These are phyloP conservation scores for Aristolochia californica DNA, from an alignment of 164 flowering plant species.

Conservation along the genomic window DNA sequence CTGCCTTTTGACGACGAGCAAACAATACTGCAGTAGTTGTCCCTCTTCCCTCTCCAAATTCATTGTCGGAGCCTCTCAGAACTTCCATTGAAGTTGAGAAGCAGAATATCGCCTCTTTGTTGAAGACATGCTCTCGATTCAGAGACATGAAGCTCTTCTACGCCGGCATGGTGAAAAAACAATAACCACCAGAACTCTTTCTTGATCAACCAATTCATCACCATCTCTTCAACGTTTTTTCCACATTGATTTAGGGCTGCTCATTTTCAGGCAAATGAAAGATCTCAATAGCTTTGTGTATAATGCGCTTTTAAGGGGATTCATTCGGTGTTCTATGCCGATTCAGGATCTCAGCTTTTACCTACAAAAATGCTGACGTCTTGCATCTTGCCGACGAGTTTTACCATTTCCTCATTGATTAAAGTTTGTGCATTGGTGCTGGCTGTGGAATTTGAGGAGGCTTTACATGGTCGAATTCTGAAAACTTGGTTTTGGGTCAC, in stretches of 20 bases:
- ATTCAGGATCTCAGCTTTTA: slow-evolving; percentile 29
- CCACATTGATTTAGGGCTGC: slow-evolving; percentile 32
- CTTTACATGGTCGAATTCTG: slow-evolving; percentile 54
- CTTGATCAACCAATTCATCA: slow-evolving; percentile 49
- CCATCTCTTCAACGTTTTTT: slow-evolving; percentile 28
- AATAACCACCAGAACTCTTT: slow-evolving; percentile 40
- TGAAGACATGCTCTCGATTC: slow-evolving; percentile 28
- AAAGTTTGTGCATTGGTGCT: slow-evolving; percentile 40
- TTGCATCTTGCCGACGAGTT: slow-evolving; percentile 41
- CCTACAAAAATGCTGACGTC: slow-evolving; percentile 27
- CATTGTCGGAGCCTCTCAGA: background rate
- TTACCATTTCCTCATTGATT: slow-evolving; percentile 50
- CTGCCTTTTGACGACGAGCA: background rate
- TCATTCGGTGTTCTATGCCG: slow-evolving; percentile 28
- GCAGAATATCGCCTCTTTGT: slow-evolving; percentile 7
- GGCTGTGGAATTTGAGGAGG: slow-evolving; percentile 28
- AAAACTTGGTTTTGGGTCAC: slow-evolving; percentile 45
- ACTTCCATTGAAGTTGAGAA: background rate
- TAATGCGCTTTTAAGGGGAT: slow-evolving; percentile 58
- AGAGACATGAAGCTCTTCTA: slow-evolving; percentile 31
- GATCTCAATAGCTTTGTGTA: slow-evolving; percentile 61
- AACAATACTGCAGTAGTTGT: background rate
- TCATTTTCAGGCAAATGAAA: slow-evolving; percentile 37
- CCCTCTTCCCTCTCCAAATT: background rate
- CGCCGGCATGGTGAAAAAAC: slow-evolving; percentile 41